Evolutionary conservation across 768 basidiomycete genomes (phyloP), one percentile per base, ranked within the genome.

Genomic region (Baorangia bicolor): DNA sequence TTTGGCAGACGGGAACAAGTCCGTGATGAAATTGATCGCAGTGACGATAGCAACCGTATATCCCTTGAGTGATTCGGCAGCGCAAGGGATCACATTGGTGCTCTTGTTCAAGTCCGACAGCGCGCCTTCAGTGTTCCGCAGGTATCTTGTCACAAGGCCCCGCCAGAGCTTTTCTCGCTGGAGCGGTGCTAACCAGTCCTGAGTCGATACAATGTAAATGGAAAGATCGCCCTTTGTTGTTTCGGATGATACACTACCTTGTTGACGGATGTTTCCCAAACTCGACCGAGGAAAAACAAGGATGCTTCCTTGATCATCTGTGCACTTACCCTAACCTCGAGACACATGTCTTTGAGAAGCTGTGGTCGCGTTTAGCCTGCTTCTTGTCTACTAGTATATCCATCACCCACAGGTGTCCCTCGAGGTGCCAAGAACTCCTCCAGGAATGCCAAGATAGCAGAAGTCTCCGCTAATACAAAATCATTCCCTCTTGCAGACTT

Each of bases 261-360:
- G 45, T 46, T 21, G 10, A n/a, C 23, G 37, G 58, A 53, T 7
- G 41, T 41, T 6, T 40, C 41, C 30, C 50, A 56, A 45, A 42
- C 35, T 40, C 25, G 53, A 27, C 50, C 49, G 23, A 67, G 50
- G 57, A 65, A 61, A 48, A 55, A 69, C 41, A 69, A 39, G 34
- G 66, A 68, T 13, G 63, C 66, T 27, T 67, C 68, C 28, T 45
- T 53, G 39, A 66, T 53, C 65, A 68, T 66, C 31, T 66, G 52
- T 9, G 49, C 38, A 20, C 60, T 46, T 20, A 5, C 43, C 30
- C 65, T 51, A 3, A 56, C 56, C 37, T 66, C 53, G 35, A 68
- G 65, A 44, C 53, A 34, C 52, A 56, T 47, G 11, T 69, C 57
- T 16, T 51, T 57, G 28, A 63, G 61, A 34, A 63, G 28, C 61